Base-by-base conservation (phyloP, 2,329 filamentous ascomycete genomes). In the Penicillium expansum region DNA sequence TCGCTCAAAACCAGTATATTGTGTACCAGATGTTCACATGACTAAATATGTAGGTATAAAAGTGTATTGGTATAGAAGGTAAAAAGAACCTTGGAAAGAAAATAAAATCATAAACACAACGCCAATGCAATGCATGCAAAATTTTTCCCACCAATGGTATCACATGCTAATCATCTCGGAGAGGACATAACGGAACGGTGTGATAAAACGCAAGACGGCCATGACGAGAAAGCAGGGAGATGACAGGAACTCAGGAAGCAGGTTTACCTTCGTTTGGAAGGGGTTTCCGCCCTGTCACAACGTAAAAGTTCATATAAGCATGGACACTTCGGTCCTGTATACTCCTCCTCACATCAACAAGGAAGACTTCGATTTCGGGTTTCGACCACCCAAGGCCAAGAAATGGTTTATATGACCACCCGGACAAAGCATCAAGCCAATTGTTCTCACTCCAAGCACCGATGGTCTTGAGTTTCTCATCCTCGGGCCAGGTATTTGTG, bases 391-490 rank as follows among this genome's bases (percentile, higher is more conserved):
- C 75, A 35, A 80, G 62, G 6, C 70, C 67, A 27, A 71, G 66
- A 52, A 79, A 73, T 0, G 76, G 71, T 48, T 77, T 77, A 58
- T 79, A 77, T 13, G 74, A 75, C 67, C 76, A 77, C 18, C 75
- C 77, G 3, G 74, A 70, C 18, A 79, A 51, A 3, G 73, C 76
- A 42, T 74, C 71, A 33, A 79, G 69, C 69, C 79, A 74, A 57
- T 81, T 81, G 33, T 68, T 70, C 57, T 79, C 73, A 61, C 73
- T 80, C 72, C 78, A 82, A 8, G 71, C 69, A n/a, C 82, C 82
- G 16, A 83, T 71, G 44, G 76, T 67, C 55, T 78, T 81, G 35
- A 79, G 65, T 14, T 75, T 72, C 10, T 74, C 71, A 54, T 83
- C 80, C 47, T 71, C 73, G 0, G 80, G 77, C 82, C 82, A 84